A percentile compares a stretch with the other conserved stretches of the same genome.
Evolutionary conservation across 176 grass and related monocot species (phyloP).

Genomic region (bread wheat (Triticum aestivum)): DNA sequence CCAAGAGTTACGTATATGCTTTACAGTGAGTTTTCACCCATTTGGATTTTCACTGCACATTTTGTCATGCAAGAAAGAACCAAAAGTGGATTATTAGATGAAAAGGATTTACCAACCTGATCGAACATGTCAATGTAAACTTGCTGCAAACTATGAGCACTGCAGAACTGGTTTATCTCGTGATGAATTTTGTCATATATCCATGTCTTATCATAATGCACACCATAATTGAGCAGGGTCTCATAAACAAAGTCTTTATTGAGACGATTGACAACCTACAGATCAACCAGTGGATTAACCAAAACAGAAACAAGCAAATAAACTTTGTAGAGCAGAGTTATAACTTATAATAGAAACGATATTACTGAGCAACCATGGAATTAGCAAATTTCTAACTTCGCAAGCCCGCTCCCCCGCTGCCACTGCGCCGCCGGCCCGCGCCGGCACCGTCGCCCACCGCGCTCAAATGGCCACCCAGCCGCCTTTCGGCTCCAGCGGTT

Average conservation of each 20-base stretch:
- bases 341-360: background rate
- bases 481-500: too few relatives aligned
- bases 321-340: background rate
- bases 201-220: slow-evolving; percentile 98
- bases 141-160: slow-evolving; percentile 91
- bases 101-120: slow-evolving; percentile 61
- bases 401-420: too few relatives aligned
- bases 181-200: slow-evolving; percentile 99
- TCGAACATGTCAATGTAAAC: slow-evolving; percentile 99
- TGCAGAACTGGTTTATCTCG: slow-evolving; percentile 99
- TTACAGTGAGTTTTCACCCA: background rate
- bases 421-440: too few relatives aligned
- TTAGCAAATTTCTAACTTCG: too few relatives aligned
- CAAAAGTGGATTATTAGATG: background rate
- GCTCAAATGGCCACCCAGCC: too few relatives aligned
- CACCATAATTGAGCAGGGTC: slow-evolving; percentile 92
- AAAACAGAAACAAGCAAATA: slow-evolving; percentile 18
- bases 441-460: too few relatives aligned
- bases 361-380: too few relatives aligned
- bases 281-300: background rate
- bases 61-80: background rate
- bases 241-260: slow-evolving; percentile 85
- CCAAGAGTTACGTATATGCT: background rate
- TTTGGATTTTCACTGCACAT: background rate
- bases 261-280: slow-evolving; percentile 94